Conservation (phyloP, 768 basidiomycete species). For the Leucosporidium scottii region DNA sequence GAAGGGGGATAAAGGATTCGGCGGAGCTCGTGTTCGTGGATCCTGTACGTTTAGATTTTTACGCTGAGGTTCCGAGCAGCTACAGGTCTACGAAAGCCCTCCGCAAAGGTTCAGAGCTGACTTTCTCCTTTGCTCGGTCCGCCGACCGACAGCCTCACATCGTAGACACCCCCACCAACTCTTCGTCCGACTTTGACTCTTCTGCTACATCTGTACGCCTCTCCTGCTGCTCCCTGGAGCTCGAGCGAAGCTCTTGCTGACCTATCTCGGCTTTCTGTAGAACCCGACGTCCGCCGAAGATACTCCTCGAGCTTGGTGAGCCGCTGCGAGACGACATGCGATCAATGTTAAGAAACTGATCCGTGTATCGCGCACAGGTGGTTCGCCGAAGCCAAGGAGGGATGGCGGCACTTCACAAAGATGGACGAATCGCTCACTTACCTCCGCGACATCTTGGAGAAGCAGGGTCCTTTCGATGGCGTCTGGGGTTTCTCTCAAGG, state of each 20-base stretch:
- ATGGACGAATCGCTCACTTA: constrained; percentile 25
- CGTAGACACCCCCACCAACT: constrained; percentile 28
- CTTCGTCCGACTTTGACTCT: constrained; percentile 25
- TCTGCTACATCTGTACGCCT: constrained; percentile 1
- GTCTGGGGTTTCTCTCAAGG: constrained; percentile 21
- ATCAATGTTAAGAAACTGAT: no score
- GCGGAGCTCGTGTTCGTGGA: constrained; percentile 32
- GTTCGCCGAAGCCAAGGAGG: constrained; percentile 18
- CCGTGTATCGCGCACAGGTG: not conserved
- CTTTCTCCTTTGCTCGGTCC: not conserved
- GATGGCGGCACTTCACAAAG: constrained; percentile 1
- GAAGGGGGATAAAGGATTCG: constrained; percentile 21
- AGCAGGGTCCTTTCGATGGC: constrained; percentile 24
- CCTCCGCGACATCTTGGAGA: constrained; percentile 25
- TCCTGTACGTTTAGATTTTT: constrained; percentile 9
- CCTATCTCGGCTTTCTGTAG: no score
- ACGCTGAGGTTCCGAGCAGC: not conserved
- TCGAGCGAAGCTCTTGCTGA: no score
- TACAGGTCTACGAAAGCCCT: no score
- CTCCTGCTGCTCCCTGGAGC: no score
- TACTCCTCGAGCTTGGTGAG: constrained; percentile 19
- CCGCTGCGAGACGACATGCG: no score
- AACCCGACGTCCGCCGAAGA: constrained; percentile 10
- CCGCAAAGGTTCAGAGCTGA: no score
- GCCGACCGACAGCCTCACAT: constrained; percentile 17